Percentiles rank a stretch among this genome's conserved stretches.
These are phyloP conservation scores for Salpingoeca rosetta DNA, from an alignment of 78 protist species.

Conservation along the genomic window DNA sequence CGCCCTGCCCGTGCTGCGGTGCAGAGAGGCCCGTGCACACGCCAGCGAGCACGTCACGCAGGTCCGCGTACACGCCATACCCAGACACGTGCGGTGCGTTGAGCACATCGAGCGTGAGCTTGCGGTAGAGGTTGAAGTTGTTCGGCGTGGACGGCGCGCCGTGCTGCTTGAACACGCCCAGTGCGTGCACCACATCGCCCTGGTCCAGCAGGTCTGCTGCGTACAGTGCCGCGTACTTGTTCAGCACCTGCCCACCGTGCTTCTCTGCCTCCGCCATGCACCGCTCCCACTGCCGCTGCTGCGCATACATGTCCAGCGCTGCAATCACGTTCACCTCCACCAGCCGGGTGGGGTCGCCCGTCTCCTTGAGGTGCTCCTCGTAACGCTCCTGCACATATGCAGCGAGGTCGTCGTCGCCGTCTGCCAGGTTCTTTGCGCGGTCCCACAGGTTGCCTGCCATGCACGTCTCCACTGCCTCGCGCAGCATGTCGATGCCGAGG, in stretches of 20 bases:
- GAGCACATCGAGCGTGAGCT: not conserved
- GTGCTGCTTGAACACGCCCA: not conserved
- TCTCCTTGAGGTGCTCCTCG: not conserved
- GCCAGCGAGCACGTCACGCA: not conserved
- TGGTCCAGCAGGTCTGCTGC: not conserved
- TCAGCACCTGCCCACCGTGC: slow-evolving; percentile 17
- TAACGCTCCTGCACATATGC: slow-evolving; percentile 9
- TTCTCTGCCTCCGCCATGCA: slow-evolving; percentile 14
- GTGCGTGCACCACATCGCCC: slow-evolving; percentile 1
- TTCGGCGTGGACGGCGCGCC: not conserved
- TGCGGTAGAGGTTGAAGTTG: not conserved
- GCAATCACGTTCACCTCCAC: slow-evolving; percentile 1
- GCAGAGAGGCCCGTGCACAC: not conserved
- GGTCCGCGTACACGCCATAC: not conserved
- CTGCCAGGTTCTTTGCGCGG: slow-evolving; percentile 24
- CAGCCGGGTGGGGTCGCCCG: not conserved
- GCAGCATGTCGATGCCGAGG: slow-evolving; percentile 30
- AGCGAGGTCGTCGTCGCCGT: not conserved
- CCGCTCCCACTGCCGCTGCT: slow-evolving; percentile 43
- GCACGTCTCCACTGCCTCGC: slow-evolving; percentile 50
- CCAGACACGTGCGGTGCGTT: not conserved
- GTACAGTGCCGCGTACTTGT: slow-evolving; percentile 23
- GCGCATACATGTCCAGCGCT: slow-evolving; percentile 29
- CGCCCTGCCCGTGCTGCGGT: not conserved
- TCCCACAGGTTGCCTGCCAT: slow-evolving; percentile 32